Conservation (phyloP, 2,329 filamentous ascomycete genomes). For the Colletotrichum scovillei region DNA sequence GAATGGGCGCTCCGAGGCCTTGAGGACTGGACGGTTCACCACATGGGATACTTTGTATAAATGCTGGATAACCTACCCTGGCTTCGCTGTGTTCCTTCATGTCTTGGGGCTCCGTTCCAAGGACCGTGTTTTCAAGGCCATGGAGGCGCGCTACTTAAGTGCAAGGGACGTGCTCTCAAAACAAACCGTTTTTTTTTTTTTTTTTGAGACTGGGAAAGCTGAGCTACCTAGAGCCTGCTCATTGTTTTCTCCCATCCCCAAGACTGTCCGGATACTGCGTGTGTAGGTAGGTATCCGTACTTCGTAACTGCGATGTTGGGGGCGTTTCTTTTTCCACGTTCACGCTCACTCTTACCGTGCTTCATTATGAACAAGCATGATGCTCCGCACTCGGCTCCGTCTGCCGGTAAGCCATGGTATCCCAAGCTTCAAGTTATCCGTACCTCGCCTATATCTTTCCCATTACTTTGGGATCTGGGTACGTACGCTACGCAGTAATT, state of each 20-base stretch:
- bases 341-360: background rate
- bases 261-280: background rate
- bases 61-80: background rate
- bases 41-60: background rate
- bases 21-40: background rate
- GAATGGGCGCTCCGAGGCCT: background rate
- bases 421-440: background rate
- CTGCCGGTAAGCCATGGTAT: background rate
- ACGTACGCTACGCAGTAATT: too few species aligned
- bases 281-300: too few species aligned
- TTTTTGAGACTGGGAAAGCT: background rate
- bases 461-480: too few species aligned
- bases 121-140: background rate
- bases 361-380: background rate
- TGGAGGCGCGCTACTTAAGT: background rate
- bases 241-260: background rate
- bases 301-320: background rate
- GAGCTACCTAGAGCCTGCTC: too few species aligned
- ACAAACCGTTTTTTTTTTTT: background rate
- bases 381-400: background rate
- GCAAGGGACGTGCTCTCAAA: background rate
- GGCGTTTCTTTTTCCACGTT: background rate
- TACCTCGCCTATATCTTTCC: too few species aligned
- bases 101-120: background rate
- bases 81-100: background rate